Evolutionary conservation across 257 asterid genomes (phyloP).

Genomic region (Salvia rosmarinus): DNA sequence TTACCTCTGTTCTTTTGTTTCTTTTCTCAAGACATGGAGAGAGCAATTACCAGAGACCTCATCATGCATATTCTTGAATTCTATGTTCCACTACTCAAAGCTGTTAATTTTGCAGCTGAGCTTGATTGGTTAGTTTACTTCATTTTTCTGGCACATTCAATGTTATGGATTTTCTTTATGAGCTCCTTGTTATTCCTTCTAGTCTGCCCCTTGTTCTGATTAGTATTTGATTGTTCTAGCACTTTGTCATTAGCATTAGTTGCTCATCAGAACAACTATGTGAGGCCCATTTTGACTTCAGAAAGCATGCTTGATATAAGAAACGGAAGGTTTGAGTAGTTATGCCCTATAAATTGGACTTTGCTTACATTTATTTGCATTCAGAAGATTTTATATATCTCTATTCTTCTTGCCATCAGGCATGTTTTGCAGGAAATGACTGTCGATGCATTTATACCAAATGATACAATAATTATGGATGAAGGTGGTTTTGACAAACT

Average conservation of each 20-base stretch:
- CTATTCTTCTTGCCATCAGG: conserved; percentile 48
- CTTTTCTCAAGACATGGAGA: conserved; percentile 81
- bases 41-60: conserved; percentile 91
- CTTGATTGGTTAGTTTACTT: conserved; percentile 83
- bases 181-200: conserved; percentile 26
- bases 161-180: conserved; percentile 19
- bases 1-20: conserved; percentile 17
- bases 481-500: conserved; percentile 56
- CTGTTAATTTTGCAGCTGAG: conserved; percentile 83
- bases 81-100: conserved; percentile 66
- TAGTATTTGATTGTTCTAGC: conserved; percentile 46
- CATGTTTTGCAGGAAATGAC: conserved; percentile 99
- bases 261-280: conserved; percentile 96
- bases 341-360: conserved; percentile 30
- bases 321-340: conserved; percentile 84
- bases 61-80: conserved; percentile 77
- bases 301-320: conserved; percentile 76
- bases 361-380: conserved; percentile 17
- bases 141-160: conserved; percentile 27
- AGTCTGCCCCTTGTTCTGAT: conserved; percentile 39
- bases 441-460: conserved; percentile 91
- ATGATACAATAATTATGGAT: conserved; percentile 74
- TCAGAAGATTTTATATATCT: conserved; percentile 26
- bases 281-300: conserved; percentile 85
- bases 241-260: conserved; percentile 78